These are phyloP conservation scores for Umbilicus rupestris DNA, from an alignment of 164 flowering plant species.

Conservation along the genomic window DNA sequence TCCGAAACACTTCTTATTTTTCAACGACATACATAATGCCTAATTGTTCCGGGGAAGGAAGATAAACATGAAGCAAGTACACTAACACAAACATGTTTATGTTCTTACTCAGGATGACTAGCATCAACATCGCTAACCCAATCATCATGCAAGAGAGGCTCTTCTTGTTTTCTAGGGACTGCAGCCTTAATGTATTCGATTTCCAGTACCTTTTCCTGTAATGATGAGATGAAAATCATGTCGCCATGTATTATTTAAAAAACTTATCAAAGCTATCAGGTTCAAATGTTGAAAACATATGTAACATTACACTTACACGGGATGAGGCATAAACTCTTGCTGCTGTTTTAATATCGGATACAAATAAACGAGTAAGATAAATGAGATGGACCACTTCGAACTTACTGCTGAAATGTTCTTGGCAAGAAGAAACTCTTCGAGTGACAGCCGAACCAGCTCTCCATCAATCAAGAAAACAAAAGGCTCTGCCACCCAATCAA, in stretches of 20 bases:
- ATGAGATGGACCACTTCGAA: background rate
- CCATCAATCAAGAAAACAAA: conserved; percentile 87
- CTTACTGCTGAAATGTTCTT: conserved; percentile 89
- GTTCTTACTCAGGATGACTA: conserved; percentile 58
- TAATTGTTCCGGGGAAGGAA: background rate
- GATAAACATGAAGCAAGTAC: background rate
- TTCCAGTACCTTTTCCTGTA: conserved; percentile 78
- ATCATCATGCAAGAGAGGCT: conserved; percentile 79
- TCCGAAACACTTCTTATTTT: too few species aligned
- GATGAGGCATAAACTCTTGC: background rate
- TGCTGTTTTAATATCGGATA: background rate
- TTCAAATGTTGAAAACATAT: background rate
- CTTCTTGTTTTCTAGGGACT: conserved; percentile 69
- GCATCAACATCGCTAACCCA: conserved; percentile 98
- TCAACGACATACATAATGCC: too few species aligned
- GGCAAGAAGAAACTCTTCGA: conserved; percentile 79
- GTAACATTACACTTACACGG: background rate
- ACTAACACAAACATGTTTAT: background rate
- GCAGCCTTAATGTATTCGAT: conserved; percentile 84
- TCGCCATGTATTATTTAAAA: conserved; percentile 1
- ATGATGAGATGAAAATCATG: background rate
- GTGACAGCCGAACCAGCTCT: conserved; percentile 77
- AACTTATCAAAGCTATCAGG: background rate
- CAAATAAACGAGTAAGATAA: background rate
- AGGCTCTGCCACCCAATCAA: conserved; percentile 54